These are phyloP conservation scores for Zymoseptoria tritici DNA, from an alignment of 2,329 filamentous ascomycete species.

Conservation along the genomic window DNA sequence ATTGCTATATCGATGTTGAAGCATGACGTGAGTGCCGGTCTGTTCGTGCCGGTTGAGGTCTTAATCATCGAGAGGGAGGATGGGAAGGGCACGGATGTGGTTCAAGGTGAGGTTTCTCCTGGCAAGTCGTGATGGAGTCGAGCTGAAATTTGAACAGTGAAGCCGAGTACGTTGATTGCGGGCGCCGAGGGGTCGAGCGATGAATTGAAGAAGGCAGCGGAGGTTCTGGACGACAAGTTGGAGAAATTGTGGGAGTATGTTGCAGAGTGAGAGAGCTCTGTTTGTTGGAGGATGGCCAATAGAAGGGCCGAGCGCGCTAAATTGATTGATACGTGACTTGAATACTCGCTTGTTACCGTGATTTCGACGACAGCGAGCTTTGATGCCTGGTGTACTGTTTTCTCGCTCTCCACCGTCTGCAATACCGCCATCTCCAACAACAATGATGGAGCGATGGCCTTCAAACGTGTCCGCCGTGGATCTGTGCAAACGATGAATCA, in stretches of 20 bases:
- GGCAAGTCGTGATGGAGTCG: not conserved
- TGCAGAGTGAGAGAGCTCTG: constrained; percentile 1
- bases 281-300: not conserved
- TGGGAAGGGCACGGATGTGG: constrained; percentile 8
- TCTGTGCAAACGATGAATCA: not conserved
- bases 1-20: constrained; percentile 11
- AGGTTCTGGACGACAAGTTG: constrained; percentile 11
- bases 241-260: constrained; percentile 13
- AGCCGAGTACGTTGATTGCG: constrained; percentile 14
- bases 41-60: constrained; percentile 15
- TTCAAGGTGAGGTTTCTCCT: not conserved
- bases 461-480: not conserved
- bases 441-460: not conserved
- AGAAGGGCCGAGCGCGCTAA: not conserved
- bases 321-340: not conserved
- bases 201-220: constrained; percentile 9
- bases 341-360: too few species aligned
- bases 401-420: not conserved
- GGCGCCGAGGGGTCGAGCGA: constrained; percentile 4
- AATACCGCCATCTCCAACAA: not conserved
- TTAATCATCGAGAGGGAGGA: constrained; percentile 10
- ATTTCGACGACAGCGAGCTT: not conserved
- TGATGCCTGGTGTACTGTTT: not conserved
- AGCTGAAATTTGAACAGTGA: not conserved
- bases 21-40: constrained; percentile 13